These are phyloP conservation scores for Aphanomyces astaci DNA, from an alignment of 352 stramenopile genomes.

Conservation along the genomic window DNA sequence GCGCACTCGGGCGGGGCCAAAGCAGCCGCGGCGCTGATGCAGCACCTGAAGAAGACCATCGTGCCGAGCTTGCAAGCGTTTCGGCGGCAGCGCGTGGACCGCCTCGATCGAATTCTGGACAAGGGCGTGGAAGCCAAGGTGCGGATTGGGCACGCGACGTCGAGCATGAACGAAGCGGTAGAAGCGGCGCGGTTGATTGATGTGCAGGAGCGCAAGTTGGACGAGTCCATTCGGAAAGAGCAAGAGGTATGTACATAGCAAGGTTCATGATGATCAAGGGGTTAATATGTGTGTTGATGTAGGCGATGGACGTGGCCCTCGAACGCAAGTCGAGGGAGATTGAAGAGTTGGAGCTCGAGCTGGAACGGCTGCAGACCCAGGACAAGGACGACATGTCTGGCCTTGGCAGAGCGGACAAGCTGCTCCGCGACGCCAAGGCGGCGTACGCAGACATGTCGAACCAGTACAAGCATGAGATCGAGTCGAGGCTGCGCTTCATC, in stretches of 20 bases:
- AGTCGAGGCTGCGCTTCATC: slow-evolving; percentile 11
- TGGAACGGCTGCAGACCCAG: not conserved
- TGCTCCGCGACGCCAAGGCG: not conserved
- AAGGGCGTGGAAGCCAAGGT: slow-evolving; percentile 7
- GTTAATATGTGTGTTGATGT: not conserved
- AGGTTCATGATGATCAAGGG: not conserved
- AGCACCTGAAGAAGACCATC: slow-evolving; percentile 61
- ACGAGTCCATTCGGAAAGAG: slow-evolving; percentile 30
- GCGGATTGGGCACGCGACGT: not conserved
- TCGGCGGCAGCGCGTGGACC: slow-evolving; percentile 54
- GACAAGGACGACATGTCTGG: not conserved
- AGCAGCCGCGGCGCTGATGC: slow-evolving; percentile 42
- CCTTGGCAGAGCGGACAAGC: not conserved
- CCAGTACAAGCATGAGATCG: slow-evolving; percentile 15
- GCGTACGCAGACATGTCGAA: not conserved
- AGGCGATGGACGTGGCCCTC: not conserved
- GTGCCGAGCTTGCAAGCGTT: slow-evolving; percentile 43
- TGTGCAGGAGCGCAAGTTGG: slow-evolving; percentile 35
- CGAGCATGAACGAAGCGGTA: not conserved
- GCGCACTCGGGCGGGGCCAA: slow-evolving; percentile 48
- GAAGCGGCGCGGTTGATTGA: slow-evolving; percentile 27
- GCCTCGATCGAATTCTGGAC: slow-evolving; percentile 23
- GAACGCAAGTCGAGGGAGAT: slow-evolving; percentile 5
- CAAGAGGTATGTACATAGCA: not conserved
- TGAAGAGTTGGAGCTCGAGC: slow-evolving; percentile 9